phyloP scores from a whole-genome alignment of 305 asterid genomes.

The Solanum chacoense region DNA sequence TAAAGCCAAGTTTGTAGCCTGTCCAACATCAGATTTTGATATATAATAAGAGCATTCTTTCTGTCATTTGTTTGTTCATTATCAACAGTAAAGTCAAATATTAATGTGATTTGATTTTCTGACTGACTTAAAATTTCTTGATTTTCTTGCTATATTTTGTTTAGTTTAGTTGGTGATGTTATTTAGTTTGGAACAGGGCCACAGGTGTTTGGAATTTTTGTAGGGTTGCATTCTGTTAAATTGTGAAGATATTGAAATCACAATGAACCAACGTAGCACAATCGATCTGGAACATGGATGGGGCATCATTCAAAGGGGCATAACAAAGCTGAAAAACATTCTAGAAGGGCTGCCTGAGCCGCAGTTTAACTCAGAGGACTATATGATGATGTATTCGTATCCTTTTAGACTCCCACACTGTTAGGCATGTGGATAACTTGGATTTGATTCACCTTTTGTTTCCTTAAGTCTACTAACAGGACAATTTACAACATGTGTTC shows the following conservation, averaged over 20 bases:
- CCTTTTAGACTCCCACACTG: neutral
- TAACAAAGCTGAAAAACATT: constrained; percentile 56
- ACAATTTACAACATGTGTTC: constrained; percentile 82
- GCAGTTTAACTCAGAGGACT: constrained; percentile 71
- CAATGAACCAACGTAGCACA: constrained; percentile 46
- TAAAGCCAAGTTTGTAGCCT: neutral
- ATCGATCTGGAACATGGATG: constrained; percentile 66
- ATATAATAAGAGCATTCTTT: neutral
- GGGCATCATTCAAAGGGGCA: constrained; percentile 68
- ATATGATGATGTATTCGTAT: constrained; percentile 76
- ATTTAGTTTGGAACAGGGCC: neutral
- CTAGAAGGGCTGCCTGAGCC: constrained; percentile 71
- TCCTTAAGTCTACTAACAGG: constrained; percentile 31
- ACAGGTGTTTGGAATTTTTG: neutral
- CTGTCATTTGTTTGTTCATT: neutral
- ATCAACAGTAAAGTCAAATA: neutral
- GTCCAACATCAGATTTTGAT: neutral
- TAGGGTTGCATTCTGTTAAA: neutral
- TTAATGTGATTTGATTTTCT: neutral
- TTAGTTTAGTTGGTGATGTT: neutral
- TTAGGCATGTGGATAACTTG: neutral
- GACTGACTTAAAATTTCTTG: neutral
- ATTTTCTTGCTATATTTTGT: neutral
- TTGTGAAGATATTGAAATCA: constrained; percentile 15
- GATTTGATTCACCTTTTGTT: neutral